A percentile compares a stretch with the other conserved stretches of the same genome.
Evolutionary conservation across 306 rosid genomes (phyloP).

Genomic region (Citrullus mucosospermus): DNA sequence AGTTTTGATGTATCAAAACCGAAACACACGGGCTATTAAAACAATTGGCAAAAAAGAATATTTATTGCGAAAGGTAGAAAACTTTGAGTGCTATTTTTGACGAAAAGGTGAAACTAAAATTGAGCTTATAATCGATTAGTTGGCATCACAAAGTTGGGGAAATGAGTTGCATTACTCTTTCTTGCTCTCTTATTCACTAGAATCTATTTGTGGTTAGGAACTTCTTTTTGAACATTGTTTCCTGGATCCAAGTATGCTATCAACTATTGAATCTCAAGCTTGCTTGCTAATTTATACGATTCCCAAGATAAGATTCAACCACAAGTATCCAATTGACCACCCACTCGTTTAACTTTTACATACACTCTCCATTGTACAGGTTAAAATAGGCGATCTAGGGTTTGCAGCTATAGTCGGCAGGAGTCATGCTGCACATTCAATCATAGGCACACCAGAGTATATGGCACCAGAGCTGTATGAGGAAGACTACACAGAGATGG

Average conservation of each 20-base stretch:
- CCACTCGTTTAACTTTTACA: not conserved
- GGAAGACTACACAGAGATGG: slow-evolving; percentile 94
- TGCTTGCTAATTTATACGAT: not conserved
- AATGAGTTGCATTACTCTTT: not conserved
- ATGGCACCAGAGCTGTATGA: slow-evolving; percentile 96
- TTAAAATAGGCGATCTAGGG: slow-evolving; percentile 86
- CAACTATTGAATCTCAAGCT: not conserved
- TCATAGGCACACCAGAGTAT: slow-evolving; percentile 82
- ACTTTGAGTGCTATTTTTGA: too few species aligned
- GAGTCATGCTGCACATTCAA: slow-evolving; percentile 74
- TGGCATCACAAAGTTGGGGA: not conserved
- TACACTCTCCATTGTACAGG: slow-evolving; percentile 21
- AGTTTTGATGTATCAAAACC: too few species aligned
- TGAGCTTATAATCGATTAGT: not conserved
- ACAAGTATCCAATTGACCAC: not conserved
- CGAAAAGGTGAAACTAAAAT: not conserved
- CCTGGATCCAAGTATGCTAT: not conserved
- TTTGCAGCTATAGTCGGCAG: slow-evolving; percentile 78
- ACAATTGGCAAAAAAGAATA: too few species aligned
- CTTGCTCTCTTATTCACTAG: not conserved
- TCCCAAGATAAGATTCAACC: not conserved
- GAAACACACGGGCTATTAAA: too few species aligned
- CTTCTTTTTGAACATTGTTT: not conserved
- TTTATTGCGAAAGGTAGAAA: too few species aligned
- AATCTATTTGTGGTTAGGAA: not conserved